A percentile compares a stretch with the other conserved stretches of the same genome.
phyloP scores from a whole-genome alignment of 352 stramenopile genomes.

The Pilasporangium apinafurcum region DNA sequence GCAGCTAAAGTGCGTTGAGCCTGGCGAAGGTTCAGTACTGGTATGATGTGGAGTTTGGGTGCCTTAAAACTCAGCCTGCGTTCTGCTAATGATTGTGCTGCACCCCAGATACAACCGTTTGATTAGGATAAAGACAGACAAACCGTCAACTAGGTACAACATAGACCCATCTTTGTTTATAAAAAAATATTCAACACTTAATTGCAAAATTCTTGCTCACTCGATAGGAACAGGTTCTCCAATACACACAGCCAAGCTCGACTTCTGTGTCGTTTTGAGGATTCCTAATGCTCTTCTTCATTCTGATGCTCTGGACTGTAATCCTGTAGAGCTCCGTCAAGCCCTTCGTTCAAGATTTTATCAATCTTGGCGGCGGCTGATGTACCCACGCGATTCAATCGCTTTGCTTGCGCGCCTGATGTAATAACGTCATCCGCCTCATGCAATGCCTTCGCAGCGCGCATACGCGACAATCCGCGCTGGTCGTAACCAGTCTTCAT shows the following conservation, averaged over 20 bases:
- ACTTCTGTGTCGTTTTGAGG: conserved; percentile 1
- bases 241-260: too few species aligned
- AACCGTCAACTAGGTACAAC: too few species aligned
- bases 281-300: conserved; percentile 8
- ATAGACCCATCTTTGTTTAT: too few species aligned
- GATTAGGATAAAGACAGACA: too few species aligned
- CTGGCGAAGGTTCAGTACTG: conserved; percentile 68
- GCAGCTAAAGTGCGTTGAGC: conserved; percentile 53
- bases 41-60: too few species aligned
- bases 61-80: too few species aligned
- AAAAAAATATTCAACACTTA: not conserved
- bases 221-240: too few species aligned
- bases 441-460: conserved; percentile 50
- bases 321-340: conserved; percentile 38
- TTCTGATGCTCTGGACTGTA: conserved; percentile 25
- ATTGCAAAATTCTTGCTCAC: not conserved
- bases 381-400: conserved; percentile 38
- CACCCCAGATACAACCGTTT: too few species aligned
- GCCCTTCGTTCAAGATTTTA: conserved; percentile 40
- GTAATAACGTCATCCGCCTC: conserved; percentile 35
- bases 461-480: conserved; percentile 43
- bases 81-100: too few species aligned
- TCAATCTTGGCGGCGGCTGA: conserved; percentile 55
- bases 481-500: conserved; percentile 34
- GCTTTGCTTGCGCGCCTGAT: conserved; percentile 45